Evolutionary conservation across 306 rosid genomes (phyloP), one percentile per base, ranked within the genome.

Genomic region (Ceratonia siliqua): DNA sequence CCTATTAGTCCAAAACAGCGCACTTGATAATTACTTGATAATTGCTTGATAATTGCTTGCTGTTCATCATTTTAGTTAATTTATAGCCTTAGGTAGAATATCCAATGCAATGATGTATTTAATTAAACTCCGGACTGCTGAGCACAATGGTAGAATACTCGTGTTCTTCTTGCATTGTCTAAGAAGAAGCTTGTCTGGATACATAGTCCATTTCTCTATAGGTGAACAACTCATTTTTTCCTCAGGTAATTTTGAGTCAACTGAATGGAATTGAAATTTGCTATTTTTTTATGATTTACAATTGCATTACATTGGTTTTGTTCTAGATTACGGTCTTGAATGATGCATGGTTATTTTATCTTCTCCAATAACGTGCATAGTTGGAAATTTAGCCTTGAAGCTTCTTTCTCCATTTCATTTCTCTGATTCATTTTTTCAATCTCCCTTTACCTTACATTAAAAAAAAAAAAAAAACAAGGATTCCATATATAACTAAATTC

Each of bases 201-300:
- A 79, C 84, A 64, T 91, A 49, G 86, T 83, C 52, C 79, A 91
- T 71, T 91, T 91, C 68, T 32, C 90, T 48, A 22, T 94, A 5
- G 97, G 98, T n/a, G 97, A 94, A 85, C 77, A 91, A 38, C 87
- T 91, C 56, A 76, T 94, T 72, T 94, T 94, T 77, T 90, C 91
- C 88, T 28, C 96, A 89, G 96, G 98, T 94, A 83, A 68, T 36
- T 81, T 64, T 75, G 50, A 77, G 68, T 49, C 45, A 63, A 28
- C 11, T 25, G 27, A 43, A 38, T 20, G 62, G 69, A 69, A 28
- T 77, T 65, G 61, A 59, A 24, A 49, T 22, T 27, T 71, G 57
- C 54, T 55, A 43, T 78, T 75, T 45, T 61, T 68, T 45, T 11
- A 52, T 43, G 45, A 28, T 56, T 56, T 41, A 15, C 15, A 70